phyloP scores from a whole-genome alignment of 1,284 basidiomycete genomes.

The Fomitopsis pinicola region DNA sequence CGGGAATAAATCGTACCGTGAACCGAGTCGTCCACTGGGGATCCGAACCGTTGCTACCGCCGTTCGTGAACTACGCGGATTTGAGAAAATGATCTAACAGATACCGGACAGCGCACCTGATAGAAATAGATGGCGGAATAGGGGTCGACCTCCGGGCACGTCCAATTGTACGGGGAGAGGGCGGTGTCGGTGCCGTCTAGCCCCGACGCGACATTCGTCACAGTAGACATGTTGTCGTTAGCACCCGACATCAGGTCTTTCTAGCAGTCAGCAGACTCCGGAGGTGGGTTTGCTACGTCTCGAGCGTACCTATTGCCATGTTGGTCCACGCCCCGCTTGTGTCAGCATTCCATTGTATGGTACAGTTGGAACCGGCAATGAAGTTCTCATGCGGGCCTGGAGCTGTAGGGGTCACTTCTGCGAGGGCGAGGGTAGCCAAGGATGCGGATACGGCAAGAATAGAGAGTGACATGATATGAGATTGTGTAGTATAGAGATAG shows the following conservation, averaged over 20 bases:
- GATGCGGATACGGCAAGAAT: conserved; percentile 6
- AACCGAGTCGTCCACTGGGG: conserved; percentile 37
- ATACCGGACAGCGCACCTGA: conserved; percentile 22
- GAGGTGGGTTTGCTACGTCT: neutral
- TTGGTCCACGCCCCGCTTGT: conserved; percentile 31
- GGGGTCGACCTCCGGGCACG: conserved; percentile 35
- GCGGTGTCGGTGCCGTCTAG: conserved; percentile 32
- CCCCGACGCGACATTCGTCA: conserved; percentile 25
- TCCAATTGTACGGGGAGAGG: conserved; percentile 32
- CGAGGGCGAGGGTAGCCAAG: conserved; percentile 13
- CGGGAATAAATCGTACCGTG: conserved; percentile 22
- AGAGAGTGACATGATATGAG: conserved; percentile 7
- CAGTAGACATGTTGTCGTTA: conserved; percentile 32
- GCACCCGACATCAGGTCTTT: conserved; percentile 38
- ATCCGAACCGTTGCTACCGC: conserved; percentile 18
- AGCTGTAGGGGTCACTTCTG: conserved; percentile 31
- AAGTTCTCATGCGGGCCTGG: conserved; percentile 35
- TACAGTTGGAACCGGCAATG: conserved; percentile 29
- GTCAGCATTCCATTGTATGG: conserved; percentile 28
- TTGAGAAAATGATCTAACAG: neutral
- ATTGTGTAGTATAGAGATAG: neutral
- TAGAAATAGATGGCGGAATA: conserved; percentile 38
- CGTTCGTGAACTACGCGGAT: conserved; percentile 30
- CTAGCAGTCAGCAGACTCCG: neutral
- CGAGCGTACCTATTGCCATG: conserved; percentile 32